Evolutionary conservation across 177 flowering plant genomes (phyloP).

Genomic region (Tripterygium wilfordii): DNA sequence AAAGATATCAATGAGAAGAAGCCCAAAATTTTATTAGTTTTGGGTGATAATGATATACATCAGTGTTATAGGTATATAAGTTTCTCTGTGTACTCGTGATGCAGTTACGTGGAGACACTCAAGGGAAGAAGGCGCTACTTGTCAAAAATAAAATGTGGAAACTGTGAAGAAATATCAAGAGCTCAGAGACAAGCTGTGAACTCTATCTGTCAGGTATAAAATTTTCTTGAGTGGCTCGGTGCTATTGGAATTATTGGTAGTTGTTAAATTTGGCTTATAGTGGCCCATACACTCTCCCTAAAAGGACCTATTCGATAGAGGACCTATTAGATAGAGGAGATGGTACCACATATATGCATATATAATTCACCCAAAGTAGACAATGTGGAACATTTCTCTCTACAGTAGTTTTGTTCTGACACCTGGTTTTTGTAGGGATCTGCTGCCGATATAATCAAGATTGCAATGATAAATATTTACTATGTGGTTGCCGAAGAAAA

Average conservation of each 20-base stretch:
- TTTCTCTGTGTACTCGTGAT: background rate
- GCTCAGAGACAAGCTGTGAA: constrained; percentile 99
- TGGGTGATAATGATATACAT: no score
- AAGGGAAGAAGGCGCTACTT: constrained; percentile 86
- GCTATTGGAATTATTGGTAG: no score
- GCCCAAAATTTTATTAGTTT: no score
- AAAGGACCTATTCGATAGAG: no score
- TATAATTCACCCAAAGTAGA: no score
- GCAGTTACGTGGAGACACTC: constrained; percentile 73
- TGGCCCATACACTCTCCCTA: no score
- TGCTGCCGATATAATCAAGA: constrained; percentile 95
- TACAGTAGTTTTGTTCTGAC: constrained; percentile 9
- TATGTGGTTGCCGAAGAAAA: constrained; percentile 49
- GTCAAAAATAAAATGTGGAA: constrained; percentile 78
- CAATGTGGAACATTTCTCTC: no score
- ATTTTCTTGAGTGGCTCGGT: constrained; percentile 1
- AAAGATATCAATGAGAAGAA: no score
- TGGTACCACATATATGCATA: no score
- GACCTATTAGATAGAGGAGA: no score
- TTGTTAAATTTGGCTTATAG: no score
- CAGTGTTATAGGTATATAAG: no score
- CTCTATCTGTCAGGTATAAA: constrained; percentile 87
- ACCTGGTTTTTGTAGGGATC: constrained; percentile 61
- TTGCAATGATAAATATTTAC: constrained; percentile 85
- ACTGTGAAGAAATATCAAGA: constrained; percentile 74